phyloP scores from a whole-genome alignment of 2,329 filamentous ascomycete genomes.

The Cytospora paraplurivora region DNA sequence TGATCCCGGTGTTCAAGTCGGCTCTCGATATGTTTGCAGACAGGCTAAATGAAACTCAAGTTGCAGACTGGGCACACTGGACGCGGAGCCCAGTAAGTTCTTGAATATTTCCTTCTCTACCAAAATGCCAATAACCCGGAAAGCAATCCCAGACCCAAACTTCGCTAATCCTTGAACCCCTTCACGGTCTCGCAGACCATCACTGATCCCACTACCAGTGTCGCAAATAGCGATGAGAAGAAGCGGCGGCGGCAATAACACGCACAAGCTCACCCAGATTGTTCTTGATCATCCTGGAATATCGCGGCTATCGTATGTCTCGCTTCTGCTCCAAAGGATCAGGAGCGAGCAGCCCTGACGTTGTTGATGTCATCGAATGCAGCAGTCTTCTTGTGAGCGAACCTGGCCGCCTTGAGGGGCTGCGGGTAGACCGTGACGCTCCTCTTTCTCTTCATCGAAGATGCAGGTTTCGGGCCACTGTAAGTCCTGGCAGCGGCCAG shows the following conservation, averaged over 20 bases:
- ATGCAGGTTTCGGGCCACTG: neutral
- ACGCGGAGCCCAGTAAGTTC: no score
- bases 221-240: neutral
- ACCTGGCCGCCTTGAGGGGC: neutral
- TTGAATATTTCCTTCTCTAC: neutral
- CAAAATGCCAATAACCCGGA: neutral
- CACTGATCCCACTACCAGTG: neutral
- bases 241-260: neutral
- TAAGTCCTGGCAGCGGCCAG: neutral
- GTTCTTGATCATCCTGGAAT: neutral
- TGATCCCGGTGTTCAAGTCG: neutral
- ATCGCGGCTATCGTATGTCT: neutral
- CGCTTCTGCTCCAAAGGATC: neutral
- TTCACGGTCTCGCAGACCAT: neutral
- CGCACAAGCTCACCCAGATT: neutral
- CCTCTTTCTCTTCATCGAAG: conserved; percentile 8
- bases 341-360: neutral
- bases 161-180: neutral
- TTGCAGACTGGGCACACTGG: no score
- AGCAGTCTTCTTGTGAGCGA: neutral
- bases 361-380: neutral
- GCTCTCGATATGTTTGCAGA: neutral
- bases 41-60: no score
- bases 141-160: neutral
- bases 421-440: neutral